These are phyloP conservation scores for Fraxinus dipetala DNA, from an alignment of 305 asterid species.

Conservation along the genomic window DNA sequence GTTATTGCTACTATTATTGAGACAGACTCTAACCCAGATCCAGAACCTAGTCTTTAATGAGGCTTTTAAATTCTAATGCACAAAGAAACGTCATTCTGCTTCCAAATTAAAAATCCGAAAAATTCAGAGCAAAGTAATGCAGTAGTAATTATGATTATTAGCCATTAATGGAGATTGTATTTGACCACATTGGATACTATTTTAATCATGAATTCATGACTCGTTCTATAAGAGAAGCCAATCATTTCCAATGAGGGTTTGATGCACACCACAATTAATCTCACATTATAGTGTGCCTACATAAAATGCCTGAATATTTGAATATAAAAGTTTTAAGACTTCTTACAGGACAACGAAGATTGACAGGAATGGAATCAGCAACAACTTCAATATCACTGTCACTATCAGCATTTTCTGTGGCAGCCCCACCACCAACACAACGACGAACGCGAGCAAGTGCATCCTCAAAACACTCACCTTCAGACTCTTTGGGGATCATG, in stretches of 20 bases:
- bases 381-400: slow-evolving; percentile 98
- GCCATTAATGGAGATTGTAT: neutral
- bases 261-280: slow-evolving; percentile 12
- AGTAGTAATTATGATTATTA: neutral
- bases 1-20: neutral
- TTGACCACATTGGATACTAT: neutral
- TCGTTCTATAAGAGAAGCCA: neutral
- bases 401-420: slow-evolving; percentile 91
- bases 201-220: neutral
- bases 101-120: neutral
- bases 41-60: neutral
- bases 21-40: neutral
- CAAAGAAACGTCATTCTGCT: neutral
- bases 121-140: neutral
- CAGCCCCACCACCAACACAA: slow-evolving; percentile 93
- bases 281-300: slow-evolving; percentile 15
- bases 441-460: slow-evolving; percentile 91
- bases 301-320: neutral
- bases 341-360: slow-evolving; percentile 99
- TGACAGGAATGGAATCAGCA: slow-evolving; percentile 89
- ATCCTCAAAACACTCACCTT: slow-evolving; percentile 90
- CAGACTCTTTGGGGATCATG: slow-evolving; percentile 79
- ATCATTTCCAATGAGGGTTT: neutral
- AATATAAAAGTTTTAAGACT: slow-evolving; percentile 21
- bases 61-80: neutral